Percentiles rank a stretch among this genome's conserved stretches.
These are phyloP conservation scores for Hansenula sp. DNA, from an alignment of 1,139 yeast genomes.

Conservation along the genomic window DNA sequence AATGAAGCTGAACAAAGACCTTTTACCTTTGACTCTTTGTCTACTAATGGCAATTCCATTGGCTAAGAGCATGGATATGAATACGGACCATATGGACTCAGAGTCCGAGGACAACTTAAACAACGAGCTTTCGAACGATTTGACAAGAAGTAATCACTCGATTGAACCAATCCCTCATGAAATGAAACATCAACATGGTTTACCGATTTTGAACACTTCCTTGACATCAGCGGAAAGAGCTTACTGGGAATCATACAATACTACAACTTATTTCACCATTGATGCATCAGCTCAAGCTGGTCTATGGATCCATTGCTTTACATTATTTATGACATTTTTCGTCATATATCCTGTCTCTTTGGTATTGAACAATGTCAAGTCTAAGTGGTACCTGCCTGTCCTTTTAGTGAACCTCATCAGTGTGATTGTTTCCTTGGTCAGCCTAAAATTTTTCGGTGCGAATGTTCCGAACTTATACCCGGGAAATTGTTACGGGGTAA, in stretches of 20 bases:
- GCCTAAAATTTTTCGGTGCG: slow-evolving; percentile 55
- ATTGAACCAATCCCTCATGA: slow-evolving; percentile 42
- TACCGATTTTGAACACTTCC: slow-evolving; percentile 68
- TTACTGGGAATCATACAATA: slow-evolving; percentile 77
- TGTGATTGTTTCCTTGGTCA: slow-evolving; percentile 48
- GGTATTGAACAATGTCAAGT: slow-evolving; percentile 56
- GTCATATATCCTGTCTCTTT: slow-evolving; percentile 69
- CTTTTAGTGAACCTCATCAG: slow-evolving; percentile 48
- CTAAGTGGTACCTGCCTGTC: slow-evolving; percentile 54
- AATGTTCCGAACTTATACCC: slow-evolving; percentile 73
- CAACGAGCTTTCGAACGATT: not conserved
- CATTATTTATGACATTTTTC: slow-evolving; percentile 44
- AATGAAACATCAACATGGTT: slow-evolving; percentile 58
- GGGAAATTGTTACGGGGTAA: slow-evolving; percentile 63
- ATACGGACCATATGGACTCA: no score
- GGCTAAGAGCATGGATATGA: no score
- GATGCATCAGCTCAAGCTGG: slow-evolving; percentile 47
- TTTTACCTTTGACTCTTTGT: no score
- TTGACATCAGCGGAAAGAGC: slow-evolving; percentile 68
- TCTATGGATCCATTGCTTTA: slow-evolving; percentile 52
- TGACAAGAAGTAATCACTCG: slow-evolving; percentile 1
- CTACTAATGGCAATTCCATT: no score
- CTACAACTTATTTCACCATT: slow-evolving; percentile 74
- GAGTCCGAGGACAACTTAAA: no score
- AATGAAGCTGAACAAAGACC: no score